Percentiles rank a stretch among this genome's conserved stretches.
These are phyloP conservation scores for Entomortierella beljakovae DNA, from an alignment of 192 early-diverging fungal genomes.

Conservation along the genomic window DNA sequence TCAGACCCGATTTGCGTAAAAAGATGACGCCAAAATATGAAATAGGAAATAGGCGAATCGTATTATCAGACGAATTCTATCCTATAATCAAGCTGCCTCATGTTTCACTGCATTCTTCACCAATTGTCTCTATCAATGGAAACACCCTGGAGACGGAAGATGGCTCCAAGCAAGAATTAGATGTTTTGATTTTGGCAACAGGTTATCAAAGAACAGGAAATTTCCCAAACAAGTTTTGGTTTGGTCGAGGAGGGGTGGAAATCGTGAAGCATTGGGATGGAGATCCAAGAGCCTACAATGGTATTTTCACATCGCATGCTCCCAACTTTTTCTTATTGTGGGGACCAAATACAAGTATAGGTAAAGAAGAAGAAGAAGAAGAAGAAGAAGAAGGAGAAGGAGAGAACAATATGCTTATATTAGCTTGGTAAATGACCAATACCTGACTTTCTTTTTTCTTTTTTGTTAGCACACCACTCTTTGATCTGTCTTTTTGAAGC, in stretches of 20 bases:
- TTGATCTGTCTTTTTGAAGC: constrained; percentile 20
- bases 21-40: constrained; percentile 37
- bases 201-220: constrained; percentile 45
- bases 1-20: background rate
- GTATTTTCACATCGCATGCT: constrained; percentile 22
- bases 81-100: constrained; percentile 37
- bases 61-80: constrained; percentile 28
- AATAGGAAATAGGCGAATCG: constrained; percentile 16
- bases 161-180: constrained; percentile 48
- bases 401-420: background rate
- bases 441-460: background rate
- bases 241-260: constrained; percentile 22
- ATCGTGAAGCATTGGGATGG: constrained; percentile 32
- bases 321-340: constrained; percentile 51
- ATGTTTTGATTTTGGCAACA: constrained; percentile 58
- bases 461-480: constrained; percentile 26
- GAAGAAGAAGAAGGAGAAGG: background rate
- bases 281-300: constrained; percentile 32
- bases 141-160: constrained; percentile 41
- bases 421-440: background rate
- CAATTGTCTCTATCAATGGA: constrained; percentile 32
- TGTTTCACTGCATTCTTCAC: constrained; percentile 48
- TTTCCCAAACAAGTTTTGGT: constrained; percentile 29
- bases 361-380: constrained; percentile 14
- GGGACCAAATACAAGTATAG: constrained; percentile 37